Evolutionary conservation across 116 monocot genomes (phyloP).

Genomic region (Papilionanthe hybrid): DNA sequence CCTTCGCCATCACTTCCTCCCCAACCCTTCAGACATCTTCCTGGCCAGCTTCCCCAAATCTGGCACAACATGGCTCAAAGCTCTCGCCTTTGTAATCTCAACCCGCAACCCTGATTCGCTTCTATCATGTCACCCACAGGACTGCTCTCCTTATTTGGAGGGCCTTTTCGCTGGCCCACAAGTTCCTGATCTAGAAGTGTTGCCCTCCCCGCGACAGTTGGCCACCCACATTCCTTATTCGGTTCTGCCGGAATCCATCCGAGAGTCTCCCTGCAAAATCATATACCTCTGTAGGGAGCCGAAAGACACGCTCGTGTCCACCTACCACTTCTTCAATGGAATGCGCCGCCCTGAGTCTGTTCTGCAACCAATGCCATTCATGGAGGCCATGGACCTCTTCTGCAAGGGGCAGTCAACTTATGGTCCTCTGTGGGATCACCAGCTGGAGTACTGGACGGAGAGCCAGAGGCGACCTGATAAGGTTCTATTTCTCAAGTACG

Average conservation of each 20-base stretch:
- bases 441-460: conserved; percentile 24
- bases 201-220: conserved; percentile 20
- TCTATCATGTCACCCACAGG: conserved; percentile 9
- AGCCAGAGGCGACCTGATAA: conserved; percentile 12
- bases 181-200: conserved; percentile 2
- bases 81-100: conserved; percentile 22
- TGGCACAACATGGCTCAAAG: conserved; percentile 40
- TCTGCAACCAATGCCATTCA: not conserved
- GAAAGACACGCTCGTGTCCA: conserved; percentile 35
- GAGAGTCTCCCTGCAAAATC: conserved; percentile 11
- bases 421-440: conserved; percentile 51
- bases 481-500: conserved; percentile 46
- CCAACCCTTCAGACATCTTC: conserved; percentile 16
- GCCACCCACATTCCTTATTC: conserved; percentile 25
- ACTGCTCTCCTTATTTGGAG: conserved; percentile 10
- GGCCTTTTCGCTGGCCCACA: not conserved
- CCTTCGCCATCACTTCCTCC: not conserved
- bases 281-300: conserved; percentile 39
- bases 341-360: not conserved
- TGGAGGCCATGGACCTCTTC: conserved; percentile 17
- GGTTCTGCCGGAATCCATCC: conserved; percentile 28
- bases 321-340: conserved; percentile 14
- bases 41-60: conserved; percentile 26
- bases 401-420: not conserved
- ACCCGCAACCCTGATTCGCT: not conserved